Evolutionary conservation across 78 protist genomes (phyloP).

Genomic region (Dictyostelium firmibasis): DNA sequence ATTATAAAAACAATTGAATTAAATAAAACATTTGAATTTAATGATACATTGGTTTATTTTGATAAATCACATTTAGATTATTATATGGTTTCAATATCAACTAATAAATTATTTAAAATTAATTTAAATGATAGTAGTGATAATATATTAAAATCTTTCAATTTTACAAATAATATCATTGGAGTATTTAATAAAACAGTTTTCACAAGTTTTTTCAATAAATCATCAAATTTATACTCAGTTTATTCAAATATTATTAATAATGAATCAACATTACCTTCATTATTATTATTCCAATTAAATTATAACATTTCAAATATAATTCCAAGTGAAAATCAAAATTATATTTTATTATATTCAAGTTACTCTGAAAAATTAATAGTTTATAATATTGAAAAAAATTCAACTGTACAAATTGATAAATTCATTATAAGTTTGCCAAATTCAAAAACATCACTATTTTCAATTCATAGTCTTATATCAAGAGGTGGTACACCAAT

Average conservation of each 20-base stretch:
- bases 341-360: not conserved
- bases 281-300: not conserved
- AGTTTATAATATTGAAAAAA: not conserved
- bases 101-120: not conserved
- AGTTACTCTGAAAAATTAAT: not conserved
- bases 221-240: not conserved
- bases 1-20: not conserved
- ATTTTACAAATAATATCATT: not conserved
- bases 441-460: not conserved
- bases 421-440: not conserved
- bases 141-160: not conserved
- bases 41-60: not conserved
- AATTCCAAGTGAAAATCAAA: not conserved
- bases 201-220: not conserved
- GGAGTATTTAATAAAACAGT: not conserved
- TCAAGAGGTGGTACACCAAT: not conserved
- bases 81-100: not conserved
- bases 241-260: not conserved
- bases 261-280: not conserved
- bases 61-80: not conserved
- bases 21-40: not conserved
- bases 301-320: not conserved
- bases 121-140: not conserved
- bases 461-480: not conserved
- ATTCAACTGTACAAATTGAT: not conserved